Evolutionary conservation across 495 filamentous ascomycete species (phyloP), one percentile per base, ranked within the genome.

Genomic region (Aspergillus saccharolyticus): DNA sequence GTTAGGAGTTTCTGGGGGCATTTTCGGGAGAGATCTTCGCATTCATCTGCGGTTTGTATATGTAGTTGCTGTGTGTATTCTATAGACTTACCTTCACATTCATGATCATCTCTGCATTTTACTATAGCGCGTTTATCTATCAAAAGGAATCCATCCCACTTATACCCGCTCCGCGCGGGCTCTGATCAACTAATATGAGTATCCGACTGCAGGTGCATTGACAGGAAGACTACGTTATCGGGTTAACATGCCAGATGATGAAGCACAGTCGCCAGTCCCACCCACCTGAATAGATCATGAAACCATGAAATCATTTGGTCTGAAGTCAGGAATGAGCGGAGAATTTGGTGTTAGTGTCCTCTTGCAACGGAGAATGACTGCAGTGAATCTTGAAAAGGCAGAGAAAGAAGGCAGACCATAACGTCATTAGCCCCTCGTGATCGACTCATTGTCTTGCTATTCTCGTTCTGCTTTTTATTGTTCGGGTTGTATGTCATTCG

Each of bases 341-440:
- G 45, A 25, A 9, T 1, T 7, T 17, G 7, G 12, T 7, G 1
- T 7, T 18, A n/a, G n/a, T 9, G 10, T 14, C 28, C 14, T 24
- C 46, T 49, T n/a, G 46, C 12, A 25, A 21, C 17, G 4, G 15
- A 39, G 33, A 39, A 39, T 39, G 33, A 39, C 33, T 2, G 33
- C 33, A 12, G 33, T 39, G 33, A 39, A 39, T 39, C 33, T 2
- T 39, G 33, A 18, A 16, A 22, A 15, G 12, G 14, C 16, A 48
- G 7, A 33, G 16, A 25, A 8, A 22, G 30, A 17, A 30, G 19
- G 20, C 18, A 7, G 17, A 22, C 6, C 17, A 55, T 55, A 42
- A 49, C 54, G 54, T 55, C 54, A 55, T 55, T 18, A 42, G 7
- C 19, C n/a, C 44, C 54, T 55, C 44, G 54, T 55, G 54, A 55